Base-by-base conservation (phyloP, 768 basidiomycete species). In the Favolaschia claudopus region DNA sequence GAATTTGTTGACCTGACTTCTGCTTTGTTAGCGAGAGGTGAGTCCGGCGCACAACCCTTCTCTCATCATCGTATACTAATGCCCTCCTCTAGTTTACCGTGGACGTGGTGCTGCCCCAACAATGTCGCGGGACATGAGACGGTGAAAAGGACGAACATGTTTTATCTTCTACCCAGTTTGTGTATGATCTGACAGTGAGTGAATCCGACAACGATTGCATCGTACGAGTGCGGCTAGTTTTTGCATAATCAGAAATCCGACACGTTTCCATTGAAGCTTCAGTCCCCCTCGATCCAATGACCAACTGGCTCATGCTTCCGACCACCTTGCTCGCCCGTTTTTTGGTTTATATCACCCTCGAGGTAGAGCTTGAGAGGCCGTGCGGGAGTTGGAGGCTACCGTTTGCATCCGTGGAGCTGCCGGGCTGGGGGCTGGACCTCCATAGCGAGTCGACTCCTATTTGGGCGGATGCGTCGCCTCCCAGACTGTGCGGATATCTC, bases 261-360 rank as follows among this genome's bases (percentile, higher is more conserved):
- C 28, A 92, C 92, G 25, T 92, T 80, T 7, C 93, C 93, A 65
- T 91, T 92, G 76, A 89, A 91, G 66, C 92, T 95, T 94, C 93
- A 95, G 67, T 95, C 93, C 2, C 89, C 75, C 43, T 72, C 72
- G 19, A 77, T 76, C 85, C 85, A 88, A 52, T 76, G 82, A 36
- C 74, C 69, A 10, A 95, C 82, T 17, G 94, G 94, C 69, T 96
- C 94, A 28, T 77, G 81, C 78, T 95, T 95, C 20, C 95, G 94
- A 0, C 94, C 94, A 0, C 91, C 92, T 39, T 82, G 76, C 72
- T 96, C 94, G 9, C 94, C 95, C 3, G 95, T 96, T 2, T 64
- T 64, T 1, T 93, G 95, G 66, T 94, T 95, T 40, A 79, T 72
- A 39, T 94, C 87, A 15, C 94, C 95, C 53, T 89, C 85, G 65